Evolutionary conservation across 148 eudicot genomes (phyloP).

Genomic region (Vaccinium vitisidaea): DNA sequence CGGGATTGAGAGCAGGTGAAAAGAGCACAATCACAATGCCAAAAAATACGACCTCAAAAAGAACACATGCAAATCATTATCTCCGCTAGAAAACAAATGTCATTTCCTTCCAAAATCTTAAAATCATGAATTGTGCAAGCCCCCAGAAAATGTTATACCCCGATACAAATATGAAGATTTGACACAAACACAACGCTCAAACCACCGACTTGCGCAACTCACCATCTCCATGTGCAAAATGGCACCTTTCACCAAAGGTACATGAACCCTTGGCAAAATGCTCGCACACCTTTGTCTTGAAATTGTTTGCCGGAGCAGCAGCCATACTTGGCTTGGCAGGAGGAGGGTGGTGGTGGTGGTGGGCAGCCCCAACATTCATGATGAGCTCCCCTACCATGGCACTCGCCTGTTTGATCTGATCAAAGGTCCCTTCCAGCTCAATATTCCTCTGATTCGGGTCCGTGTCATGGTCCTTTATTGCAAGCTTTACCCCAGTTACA

Average conservation of each 20-base stretch:
- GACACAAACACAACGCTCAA: not conserved
- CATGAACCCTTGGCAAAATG: conserved; percentile 18
- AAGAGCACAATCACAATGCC: not conserved
- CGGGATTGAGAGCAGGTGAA: not conserved
- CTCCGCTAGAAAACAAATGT: not conserved
- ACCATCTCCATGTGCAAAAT: conserved; percentile 20
- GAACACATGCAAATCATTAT: not conserved
- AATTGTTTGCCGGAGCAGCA: conserved; percentile 9
- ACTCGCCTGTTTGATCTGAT: conserved; percentile 24
- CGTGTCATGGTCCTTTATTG: conserved; percentile 21
- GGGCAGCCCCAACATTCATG: conserved; percentile 13
- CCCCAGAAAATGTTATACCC: not conserved
- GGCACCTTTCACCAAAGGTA: conserved; percentile 22
- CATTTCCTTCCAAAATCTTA: not conserved
- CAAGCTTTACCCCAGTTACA: conserved; percentile 16
- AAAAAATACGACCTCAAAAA: not conserved
- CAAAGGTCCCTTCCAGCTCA: conserved; percentile 23
- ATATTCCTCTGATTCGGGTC: conserved; percentile 19
- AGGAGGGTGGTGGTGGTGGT: not conserved
- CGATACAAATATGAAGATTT: too few species aligned
- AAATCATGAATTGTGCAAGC: not conserved
- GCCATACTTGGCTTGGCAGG: not conserved
- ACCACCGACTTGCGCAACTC: conserved; percentile 14
- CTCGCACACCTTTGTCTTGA: conserved; percentile 24
- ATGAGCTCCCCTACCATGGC: conserved; percentile 20